Percentiles rank a stretch among this genome's conserved stretches.
Evolutionary conservation across 768 basidiomycete species (phyloP).

Genomic region (Boletus edulis): DNA sequence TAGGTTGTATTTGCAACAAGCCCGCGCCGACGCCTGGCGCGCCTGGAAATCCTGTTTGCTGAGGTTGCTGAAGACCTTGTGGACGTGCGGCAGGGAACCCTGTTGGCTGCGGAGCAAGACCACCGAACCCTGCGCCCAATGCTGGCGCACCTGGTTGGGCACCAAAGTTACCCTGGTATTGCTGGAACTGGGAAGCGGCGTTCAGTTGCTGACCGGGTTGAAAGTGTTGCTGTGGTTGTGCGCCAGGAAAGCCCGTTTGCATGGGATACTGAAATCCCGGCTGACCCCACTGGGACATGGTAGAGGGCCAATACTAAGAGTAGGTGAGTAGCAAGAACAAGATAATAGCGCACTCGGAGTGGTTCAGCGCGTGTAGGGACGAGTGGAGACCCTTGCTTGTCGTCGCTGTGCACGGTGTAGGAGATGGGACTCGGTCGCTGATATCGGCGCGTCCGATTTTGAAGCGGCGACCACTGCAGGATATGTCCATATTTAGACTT

Average conservation of each 20-base stretch:
- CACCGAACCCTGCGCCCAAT: slow-evolving; percentile 34
- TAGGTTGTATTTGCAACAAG: slow-evolving; percentile 51
- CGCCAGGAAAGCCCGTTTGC: slow-evolving; percentile 62
- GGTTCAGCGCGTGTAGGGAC: background rate
- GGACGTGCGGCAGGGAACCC: slow-evolving; percentile 41
- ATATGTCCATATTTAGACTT: slow-evolving; percentile 10
- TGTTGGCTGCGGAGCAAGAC: slow-evolving; percentile 61
- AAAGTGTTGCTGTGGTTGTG: slow-evolving; percentile 47
- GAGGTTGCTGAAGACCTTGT: slow-evolving; percentile 42
- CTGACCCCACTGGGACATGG: slow-evolving; percentile 80
- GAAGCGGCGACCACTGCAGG: slow-evolving; percentile 12
- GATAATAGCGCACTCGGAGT: background rate
- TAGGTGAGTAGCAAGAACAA: background rate
- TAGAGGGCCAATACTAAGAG: slow-evolving; percentile 8
- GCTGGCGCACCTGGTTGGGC: slow-evolving; percentile 24
- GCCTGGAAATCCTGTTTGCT: slow-evolving; percentile 45
- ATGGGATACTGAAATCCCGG: slow-evolving; percentile 70
- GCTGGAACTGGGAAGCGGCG: slow-evolving; percentile 38
- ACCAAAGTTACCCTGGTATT: slow-evolving; percentile 36
- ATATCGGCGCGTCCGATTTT: slow-evolving; percentile 10
- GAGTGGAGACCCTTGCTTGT: background rate
- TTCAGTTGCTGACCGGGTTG: slow-evolving; percentile 35
- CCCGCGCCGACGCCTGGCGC: slow-evolving; percentile 25
- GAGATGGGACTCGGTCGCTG: background rate
- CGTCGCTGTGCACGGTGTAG: slow-evolving; percentile 1